Evolutionary conservation across 2,329 filamentous ascomycete genomes (phyloP), one percentile per base, ranked within the genome.

Genomic region (Fusarium marasasianum): DNA sequence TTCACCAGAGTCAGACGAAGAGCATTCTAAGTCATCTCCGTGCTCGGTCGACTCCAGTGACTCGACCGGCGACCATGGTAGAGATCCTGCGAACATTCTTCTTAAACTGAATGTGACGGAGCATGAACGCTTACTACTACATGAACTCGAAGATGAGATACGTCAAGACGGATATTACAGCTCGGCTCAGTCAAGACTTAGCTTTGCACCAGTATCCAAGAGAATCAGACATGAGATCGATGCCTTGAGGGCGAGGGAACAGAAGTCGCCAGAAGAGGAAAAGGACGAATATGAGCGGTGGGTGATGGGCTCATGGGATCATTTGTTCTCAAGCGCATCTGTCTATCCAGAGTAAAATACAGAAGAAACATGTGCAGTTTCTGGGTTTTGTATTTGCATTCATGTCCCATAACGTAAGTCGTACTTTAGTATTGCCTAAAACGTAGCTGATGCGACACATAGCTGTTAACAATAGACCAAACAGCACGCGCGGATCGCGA

Each of bases 401-500:
- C 5, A 6, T 11, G n/a, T 14, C 2, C 4, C 8, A 3, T 20
- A 4, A 7, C 3, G 31, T 24, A 6, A 20, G n/a, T 2, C 9
- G 2, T 1, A 3, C 8, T 24, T 9, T 20, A 2, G 1, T 24
- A 3, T 14, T 5, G 6, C 3, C 4, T 20, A 6, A 20, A 11
- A 3, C 4, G 1, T 35, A 6, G 17, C 31, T 51, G 9, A 51
- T 5, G 6, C 0, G 6, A 24, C 2, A 8, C 0, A 24, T 14
- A 15, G 6, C 12, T 9, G 3, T 11, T 7, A 6, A 11, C 3
- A 35, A 8, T 2, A 15, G 15, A 37, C 33, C 33, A 15, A 35
- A 35, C 14, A 35, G 33, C 2, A 35, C 33, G 14, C 14, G 33
- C 33, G 2, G 14, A 3, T 35, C 33, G 33, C 1, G 1, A 15